A percentile compares a stretch with the other conserved stretches of the same genome.
Evolutionary conservation across 169 alveolate species (phyloP).

Genomic region (Eimeria acervulina): DNA sequence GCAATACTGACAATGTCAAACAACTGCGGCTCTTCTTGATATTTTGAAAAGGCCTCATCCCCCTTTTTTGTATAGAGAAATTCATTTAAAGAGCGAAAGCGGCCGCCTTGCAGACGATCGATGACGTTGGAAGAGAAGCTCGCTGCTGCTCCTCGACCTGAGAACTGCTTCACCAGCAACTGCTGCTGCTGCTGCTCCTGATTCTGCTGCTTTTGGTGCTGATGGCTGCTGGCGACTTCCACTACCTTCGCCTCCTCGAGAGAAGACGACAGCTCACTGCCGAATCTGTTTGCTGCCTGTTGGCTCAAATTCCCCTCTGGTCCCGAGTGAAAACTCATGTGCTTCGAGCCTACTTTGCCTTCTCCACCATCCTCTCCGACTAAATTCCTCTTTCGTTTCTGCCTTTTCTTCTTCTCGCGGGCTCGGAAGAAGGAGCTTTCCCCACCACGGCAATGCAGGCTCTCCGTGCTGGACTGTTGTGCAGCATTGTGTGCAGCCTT

Average conservation of each 20-base stretch:
- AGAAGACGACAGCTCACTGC: not conserved
- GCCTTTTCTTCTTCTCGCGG: not conserved
- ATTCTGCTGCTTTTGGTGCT: not conserved
- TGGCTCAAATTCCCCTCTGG: not conserved
- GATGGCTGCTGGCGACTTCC: not conserved
- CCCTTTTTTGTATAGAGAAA: slow-evolving; percentile 85
- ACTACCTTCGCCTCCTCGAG: not conserved
- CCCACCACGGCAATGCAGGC: not conserved
- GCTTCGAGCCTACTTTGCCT: not conserved
- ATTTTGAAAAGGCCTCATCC: slow-evolving; percentile 83
- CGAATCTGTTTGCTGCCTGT: not conserved
- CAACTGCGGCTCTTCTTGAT: slow-evolving; percentile 83
- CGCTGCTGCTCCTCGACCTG: slow-evolving; percentile 24
- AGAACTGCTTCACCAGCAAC: slow-evolving; percentile 32
- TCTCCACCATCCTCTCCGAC: not conserved
- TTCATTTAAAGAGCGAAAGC: slow-evolving; percentile 87
- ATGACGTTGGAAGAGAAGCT: not conserved
- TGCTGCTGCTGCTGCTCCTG: not conserved
- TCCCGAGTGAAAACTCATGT: not conserved
- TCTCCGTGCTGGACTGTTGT: not conserved
- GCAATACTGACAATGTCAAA: slow-evolving; percentile 79
- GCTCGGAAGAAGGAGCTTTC: not conserved
- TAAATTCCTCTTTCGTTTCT: not conserved
- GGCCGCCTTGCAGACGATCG: slow-evolving; percentile 86
- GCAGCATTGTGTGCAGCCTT: not conserved